A percentile compares a stretch with the other conserved stretches of the same genome.
phyloP scores from a whole-genome alignment of 2,329 filamentous ascomycete genomes.

The Stagonosporopsis chrysanthemi region DNA sequence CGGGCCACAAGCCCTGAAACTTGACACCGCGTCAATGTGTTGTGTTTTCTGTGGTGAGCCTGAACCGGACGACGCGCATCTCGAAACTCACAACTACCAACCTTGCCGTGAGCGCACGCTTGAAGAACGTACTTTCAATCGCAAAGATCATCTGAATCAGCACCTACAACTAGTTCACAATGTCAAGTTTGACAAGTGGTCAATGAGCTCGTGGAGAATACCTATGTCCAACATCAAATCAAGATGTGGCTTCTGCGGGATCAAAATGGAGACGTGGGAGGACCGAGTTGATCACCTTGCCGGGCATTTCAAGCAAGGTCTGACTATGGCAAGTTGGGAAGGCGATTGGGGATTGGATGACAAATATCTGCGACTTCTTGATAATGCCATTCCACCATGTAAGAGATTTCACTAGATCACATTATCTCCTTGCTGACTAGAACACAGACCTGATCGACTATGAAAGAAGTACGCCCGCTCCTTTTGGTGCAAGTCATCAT shows the following conservation, averaged over 20 bases:
- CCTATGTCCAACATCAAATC: conserved; percentile 32
- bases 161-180: conserved; percentile 38
- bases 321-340: conserved; percentile 37
- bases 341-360: conserved; percentile 38
- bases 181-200: conserved; percentile 43
- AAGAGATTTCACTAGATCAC: not conserved
- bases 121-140: conserved; percentile 37
- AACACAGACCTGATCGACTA: conserved; percentile 32
- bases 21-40: conserved; percentile 16
- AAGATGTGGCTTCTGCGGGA: conserved; percentile 36
- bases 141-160: conserved; percentile 41
- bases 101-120: conserved; percentile 32
- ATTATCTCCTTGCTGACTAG: not conserved
- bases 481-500: conserved; percentile 32
- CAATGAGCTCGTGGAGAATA: conserved; percentile 38
- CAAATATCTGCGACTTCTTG: conserved; percentile 18
- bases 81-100: conserved; percentile 31
- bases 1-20: conserved; percentile 9
- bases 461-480: conserved; percentile 30
- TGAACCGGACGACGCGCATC: conserved; percentile 12
- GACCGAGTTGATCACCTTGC: conserved; percentile 37
- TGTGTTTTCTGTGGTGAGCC: conserved; percentile 17
- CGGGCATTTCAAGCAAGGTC: conserved; percentile 36
- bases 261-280: conserved; percentile 30
- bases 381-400: conserved; percentile 37